A percentile compares a stretch with the other conserved stretches of the same genome.
phyloP scores from a whole-genome alignment of 768 basidiomycete genomes.

The Auriscalpium vulgare region DNA sequence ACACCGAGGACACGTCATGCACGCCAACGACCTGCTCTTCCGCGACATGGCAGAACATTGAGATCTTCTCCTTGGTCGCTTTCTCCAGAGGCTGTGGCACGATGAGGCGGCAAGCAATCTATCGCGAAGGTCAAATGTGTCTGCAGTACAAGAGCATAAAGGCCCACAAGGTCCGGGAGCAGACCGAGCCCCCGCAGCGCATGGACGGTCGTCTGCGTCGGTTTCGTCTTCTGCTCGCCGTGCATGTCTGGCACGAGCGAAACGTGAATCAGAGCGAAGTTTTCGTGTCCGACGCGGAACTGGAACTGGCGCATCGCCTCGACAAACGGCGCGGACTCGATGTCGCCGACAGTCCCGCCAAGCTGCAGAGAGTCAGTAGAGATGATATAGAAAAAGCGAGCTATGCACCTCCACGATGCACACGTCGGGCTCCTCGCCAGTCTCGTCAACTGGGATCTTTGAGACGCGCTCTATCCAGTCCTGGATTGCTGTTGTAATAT shows the following conservation, averaged over 20 bases:
- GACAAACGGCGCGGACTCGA: constrained; percentile 96
- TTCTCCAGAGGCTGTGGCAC: constrained; percentile 74
- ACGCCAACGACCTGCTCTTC: constrained; percentile 88
- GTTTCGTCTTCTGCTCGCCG: constrained; percentile 98
- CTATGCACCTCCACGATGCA: constrained; percentile 87
- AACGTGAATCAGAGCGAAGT: constrained; percentile 95
- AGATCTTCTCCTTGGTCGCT: constrained; percentile 90
- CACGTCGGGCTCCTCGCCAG: constrained; percentile 87
- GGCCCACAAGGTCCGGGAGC: constrained; percentile 80
- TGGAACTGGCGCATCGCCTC: constrained; percentile 99
- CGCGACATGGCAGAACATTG: constrained; percentile 97
- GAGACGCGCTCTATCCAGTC: constrained; percentile 97
- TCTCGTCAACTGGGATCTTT: constrained; percentile 90
- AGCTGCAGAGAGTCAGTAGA: constrained; percentile 44
- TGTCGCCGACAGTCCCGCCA: constrained; percentile 97
- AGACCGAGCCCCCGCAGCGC: constrained; percentile 89
- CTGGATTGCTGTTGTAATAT: constrained; percentile 94
- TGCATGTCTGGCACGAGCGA: constrained; percentile 98
- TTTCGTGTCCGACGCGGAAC: constrained; percentile 92
- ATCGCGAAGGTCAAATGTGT: neutral
- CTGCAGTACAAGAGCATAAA: neutral
- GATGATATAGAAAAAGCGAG: neutral
- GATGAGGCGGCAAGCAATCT: constrained; percentile 91
- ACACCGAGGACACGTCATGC: constrained; percentile 93
- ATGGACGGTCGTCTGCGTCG: constrained; percentile 94